Evolutionary conservation across 1,284 basidiomycete species (phyloP).

Genomic region (Tylopilus sp.): DNA sequence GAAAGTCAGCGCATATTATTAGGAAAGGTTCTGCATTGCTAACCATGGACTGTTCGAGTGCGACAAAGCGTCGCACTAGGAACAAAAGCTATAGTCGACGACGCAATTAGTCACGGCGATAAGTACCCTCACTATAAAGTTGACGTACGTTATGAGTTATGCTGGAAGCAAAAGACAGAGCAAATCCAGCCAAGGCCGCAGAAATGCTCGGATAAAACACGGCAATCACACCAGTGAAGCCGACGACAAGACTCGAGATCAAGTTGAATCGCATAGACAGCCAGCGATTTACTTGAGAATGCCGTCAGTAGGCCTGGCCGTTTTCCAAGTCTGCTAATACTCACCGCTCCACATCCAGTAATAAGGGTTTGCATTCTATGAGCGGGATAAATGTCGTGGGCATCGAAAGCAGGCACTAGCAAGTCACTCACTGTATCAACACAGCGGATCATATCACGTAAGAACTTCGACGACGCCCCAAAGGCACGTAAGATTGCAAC

Average conservation of each 20-base stretch:
- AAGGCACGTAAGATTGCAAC: conserved; percentile 85
- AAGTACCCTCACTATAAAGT: background rate
- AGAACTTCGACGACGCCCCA: conserved; percentile 81
- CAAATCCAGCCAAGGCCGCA: conserved; percentile 81
- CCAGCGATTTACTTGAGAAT: conserved; percentile 68
- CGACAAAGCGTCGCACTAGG: conserved; percentile 69
- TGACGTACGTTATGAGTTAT: conserved; percentile 68
- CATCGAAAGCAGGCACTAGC: background rate
- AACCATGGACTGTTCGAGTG: conserved; percentile 90
- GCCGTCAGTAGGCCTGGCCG: background rate
- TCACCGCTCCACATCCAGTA: conserved; percentile 83
- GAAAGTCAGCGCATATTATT: conserved; percentile 6
- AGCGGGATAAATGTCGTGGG: background rate
- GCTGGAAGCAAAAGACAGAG: conserved; percentile 76
- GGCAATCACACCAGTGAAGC: conserved; percentile 65
- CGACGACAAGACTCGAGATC: conserved; percentile 69
- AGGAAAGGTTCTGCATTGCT: conserved; percentile 12
- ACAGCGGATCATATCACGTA: conserved; percentile 81
- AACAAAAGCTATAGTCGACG: conserved; percentile 44
- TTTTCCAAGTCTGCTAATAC: conserved; percentile 14
- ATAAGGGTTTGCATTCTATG: conserved; percentile 70
- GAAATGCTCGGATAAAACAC: conserved; percentile 68
- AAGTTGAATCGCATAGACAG: conserved; percentile 81
- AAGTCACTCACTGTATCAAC: conserved; percentile 66
- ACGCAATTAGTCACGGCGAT: conserved; percentile 24